Evolutionary conservation across 129 eudicot species (phyloP).

Genomic region (Flaveria bidentis): DNA sequence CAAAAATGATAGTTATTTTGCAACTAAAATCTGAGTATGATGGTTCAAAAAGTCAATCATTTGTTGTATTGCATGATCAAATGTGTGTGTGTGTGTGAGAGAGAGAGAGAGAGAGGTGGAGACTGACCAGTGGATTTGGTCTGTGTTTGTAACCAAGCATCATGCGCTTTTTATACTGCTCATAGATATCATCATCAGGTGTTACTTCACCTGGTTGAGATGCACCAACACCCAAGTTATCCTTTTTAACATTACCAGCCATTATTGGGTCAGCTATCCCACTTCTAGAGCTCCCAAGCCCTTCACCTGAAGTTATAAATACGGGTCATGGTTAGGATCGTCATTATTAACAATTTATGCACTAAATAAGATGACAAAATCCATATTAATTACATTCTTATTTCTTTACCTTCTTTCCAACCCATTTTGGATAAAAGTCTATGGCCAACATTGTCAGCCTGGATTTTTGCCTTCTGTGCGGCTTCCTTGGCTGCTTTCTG

Average conservation of each 20-base stretch:
- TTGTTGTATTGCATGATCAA: neutral
- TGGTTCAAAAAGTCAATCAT: neutral
- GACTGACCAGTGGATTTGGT: constrained; percentile 75
- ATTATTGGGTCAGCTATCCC: constrained; percentile 79
- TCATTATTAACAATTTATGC: neutral
- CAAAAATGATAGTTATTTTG: neutral
- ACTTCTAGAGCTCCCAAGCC: constrained; percentile 75
- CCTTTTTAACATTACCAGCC: constrained; percentile 68
- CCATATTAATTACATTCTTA: neutral
- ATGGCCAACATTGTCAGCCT: constrained; percentile 87
- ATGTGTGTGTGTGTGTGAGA: no score
- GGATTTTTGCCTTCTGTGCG: constrained; percentile 58
- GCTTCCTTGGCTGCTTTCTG: constrained; percentile 61
- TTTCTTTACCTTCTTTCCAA: constrained; percentile 73
- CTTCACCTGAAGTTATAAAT: constrained; percentile 55
- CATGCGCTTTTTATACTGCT: constrained; percentile 88
- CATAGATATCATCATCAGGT: constrained; percentile 83
- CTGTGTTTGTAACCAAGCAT: constrained; percentile 76
- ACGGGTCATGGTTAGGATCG: neutral
- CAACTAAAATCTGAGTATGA: neutral
- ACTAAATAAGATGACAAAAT: neutral
- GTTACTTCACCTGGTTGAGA: constrained; percentile 73
- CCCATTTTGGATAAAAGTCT: constrained; percentile 83
- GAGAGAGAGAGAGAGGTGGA: neutral
- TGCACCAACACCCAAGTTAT: constrained; percentile 85